A percentile compares a stretch with the other conserved stretches of the same genome.
These are phyloP conservation scores for Fusarium scirpi DNA, from an alignment of 2,329 filamentous ascomycete species.

Conservation along the genomic window DNA sequence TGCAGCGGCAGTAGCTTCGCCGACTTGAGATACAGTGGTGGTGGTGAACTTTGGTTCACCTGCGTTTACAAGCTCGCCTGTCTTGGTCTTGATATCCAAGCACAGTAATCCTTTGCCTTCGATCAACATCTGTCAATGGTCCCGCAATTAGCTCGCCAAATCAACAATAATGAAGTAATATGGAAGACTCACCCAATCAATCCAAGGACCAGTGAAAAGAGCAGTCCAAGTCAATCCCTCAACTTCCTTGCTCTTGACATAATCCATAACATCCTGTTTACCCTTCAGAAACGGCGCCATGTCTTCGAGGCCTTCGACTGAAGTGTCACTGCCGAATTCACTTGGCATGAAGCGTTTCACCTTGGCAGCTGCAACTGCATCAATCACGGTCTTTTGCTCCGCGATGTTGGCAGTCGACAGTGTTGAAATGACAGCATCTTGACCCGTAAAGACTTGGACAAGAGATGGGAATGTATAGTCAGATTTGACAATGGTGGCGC, in stretches of 20 bases:
- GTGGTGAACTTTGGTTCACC: constrained; percentile 17
- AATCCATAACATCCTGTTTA: constrained; percentile 2
- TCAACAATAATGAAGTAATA: fast-evolving
- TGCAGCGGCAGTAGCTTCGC: constrained; percentile 10
- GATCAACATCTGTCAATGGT: not conserved
- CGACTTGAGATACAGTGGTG: constrained; percentile 8
- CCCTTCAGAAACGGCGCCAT: constrained; percentile 20
- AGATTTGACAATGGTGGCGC: not conserved
- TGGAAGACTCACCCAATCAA: constrained; percentile 9
- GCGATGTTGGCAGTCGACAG: constrained; percentile 14
- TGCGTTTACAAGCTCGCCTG: not conserved
- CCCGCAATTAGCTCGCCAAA: fast-evolving
- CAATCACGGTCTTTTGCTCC: constrained; percentile 8
- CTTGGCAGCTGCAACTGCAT: constrained; percentile 9
- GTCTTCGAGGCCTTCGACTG: not conserved
- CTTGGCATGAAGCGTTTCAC: constrained; percentile 19
- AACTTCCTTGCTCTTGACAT: constrained; percentile 1
- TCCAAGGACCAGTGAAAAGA: constrained; percentile 8
- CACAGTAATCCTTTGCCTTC: constrained; percentile 8
- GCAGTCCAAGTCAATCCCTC: not conserved
- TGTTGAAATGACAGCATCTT: constrained; percentile 10
- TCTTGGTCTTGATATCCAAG: not conserved
- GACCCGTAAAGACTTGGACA: fast-evolving
- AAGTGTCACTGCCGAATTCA: constrained; percentile 17
- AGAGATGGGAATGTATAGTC: not conserved